Evolutionary conservation across 2,329 filamentous ascomycete species (phyloP).

Genomic region (Colletotrichum truncatum): DNA sequence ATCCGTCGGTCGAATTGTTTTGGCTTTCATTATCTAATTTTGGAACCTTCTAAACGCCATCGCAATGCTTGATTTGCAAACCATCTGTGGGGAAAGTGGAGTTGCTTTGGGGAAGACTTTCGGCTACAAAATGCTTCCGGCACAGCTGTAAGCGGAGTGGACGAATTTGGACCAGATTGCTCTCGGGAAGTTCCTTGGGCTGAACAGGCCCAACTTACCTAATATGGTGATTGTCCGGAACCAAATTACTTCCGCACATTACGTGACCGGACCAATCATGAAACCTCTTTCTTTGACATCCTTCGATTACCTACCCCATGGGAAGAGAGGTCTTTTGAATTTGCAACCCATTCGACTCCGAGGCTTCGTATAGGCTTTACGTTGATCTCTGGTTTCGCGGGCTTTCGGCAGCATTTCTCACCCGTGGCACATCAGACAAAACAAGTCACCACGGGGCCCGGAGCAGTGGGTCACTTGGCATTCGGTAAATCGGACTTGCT

Average conservation of each 20-base stretch:
- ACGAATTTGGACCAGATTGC: background rate
- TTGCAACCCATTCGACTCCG: background rate
- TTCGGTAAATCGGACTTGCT: background rate
- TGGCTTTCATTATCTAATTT: background rate
- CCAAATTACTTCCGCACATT: slow-evolving; percentile 20
- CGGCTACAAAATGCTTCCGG: slow-evolving; percentile 11
- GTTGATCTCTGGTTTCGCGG: background rate
- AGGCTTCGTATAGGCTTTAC: background rate
- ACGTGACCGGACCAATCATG: slow-evolving; percentile 26
- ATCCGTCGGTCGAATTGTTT: no score
- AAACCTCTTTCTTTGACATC: slow-evolving; percentile 8
- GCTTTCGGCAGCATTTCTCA: background rate
- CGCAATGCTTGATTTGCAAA: background rate
- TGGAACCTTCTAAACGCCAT: background rate
- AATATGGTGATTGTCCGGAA: slow-evolving; percentile 13
- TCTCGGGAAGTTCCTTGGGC: slow-evolving; percentile 15
- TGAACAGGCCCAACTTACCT: slow-evolving; percentile 1
- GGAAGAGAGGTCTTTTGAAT: background rate
- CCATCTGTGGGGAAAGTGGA: no score
- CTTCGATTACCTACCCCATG: background rate
- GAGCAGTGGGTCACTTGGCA: slow-evolving; percentile 3
- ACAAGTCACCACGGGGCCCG: background rate
- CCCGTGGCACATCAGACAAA: background rate
- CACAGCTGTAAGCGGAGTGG: background rate
- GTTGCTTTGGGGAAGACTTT: background rate